These are phyloP conservation scores for Chytriomyces confervae DNA, from an alignment of 192 early-diverging fungal species.

Conservation along the genomic window DNA sequence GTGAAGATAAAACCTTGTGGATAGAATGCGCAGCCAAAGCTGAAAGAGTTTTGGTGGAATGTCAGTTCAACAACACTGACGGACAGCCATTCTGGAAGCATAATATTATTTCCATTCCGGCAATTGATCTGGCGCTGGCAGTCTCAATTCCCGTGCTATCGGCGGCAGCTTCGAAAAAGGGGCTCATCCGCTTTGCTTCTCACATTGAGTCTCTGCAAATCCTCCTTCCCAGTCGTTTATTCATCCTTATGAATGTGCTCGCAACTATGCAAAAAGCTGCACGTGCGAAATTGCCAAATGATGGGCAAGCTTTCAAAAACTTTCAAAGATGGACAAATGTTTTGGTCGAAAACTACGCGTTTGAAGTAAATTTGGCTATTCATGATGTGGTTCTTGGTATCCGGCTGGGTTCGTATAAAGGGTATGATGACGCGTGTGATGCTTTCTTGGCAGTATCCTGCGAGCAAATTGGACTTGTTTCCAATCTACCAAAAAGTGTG, in stretches of 20 bases:
- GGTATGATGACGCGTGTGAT: constrained; percentile 14
- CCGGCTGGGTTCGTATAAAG: constrained; percentile 17
- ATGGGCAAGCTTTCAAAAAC: neutral
- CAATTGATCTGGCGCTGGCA: neutral
- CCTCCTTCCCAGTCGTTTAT: constrained; percentile 12
- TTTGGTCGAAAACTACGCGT: neutral
- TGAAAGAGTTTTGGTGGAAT: too few relatives aligned
- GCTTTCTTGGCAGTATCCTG: constrained; percentile 10
- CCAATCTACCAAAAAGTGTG: neutral
- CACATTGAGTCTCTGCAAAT: neutral
- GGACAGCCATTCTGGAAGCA: neutral
- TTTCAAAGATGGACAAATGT: constrained; percentile 23
- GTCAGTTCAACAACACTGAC: constrained; percentile 1
- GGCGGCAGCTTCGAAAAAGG: neutral
- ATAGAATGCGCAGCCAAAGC: neutral
- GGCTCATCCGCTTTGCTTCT: neutral
- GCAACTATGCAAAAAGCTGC: neutral
- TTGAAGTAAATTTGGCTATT: constrained; percentile 9
- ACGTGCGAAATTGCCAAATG: neutral
- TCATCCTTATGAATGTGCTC: neutral
- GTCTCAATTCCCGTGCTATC: constrained; percentile 24
- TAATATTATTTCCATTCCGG: constrained; percentile 16
- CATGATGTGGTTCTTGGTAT: constrained; percentile 10
- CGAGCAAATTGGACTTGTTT: neutral
- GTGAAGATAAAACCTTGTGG: constrained; percentile 21